These are phyloP conservation scores for Pseudocercospora fijiensis DNA, from an alignment of 2,329 filamentous ascomycete species.

Conservation along the genomic window DNA sequence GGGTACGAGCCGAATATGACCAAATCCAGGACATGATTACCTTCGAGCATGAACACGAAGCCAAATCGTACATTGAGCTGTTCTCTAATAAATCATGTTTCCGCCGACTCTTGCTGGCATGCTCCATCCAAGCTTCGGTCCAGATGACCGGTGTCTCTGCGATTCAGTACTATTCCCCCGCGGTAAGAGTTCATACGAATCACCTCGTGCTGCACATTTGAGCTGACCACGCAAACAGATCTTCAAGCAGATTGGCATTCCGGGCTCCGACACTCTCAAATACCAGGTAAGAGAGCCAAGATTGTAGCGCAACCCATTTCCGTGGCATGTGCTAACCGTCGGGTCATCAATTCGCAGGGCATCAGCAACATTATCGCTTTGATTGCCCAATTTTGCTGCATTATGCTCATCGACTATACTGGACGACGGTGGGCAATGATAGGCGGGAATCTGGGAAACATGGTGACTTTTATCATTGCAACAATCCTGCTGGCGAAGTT, in stretches of 20 bases:
- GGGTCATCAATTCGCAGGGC: constrained; percentile 39
- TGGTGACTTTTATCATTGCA: constrained; percentile 69
- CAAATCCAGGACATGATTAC: constrained; percentile 68
- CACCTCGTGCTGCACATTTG: not conserved
- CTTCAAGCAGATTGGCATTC: constrained; percentile 68
- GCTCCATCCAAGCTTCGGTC: constrained; percentile 67
- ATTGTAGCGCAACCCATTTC: not conserved
- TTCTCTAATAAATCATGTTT: constrained; percentile 66
- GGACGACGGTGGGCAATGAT: constrained; percentile 74
- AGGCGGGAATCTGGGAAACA: constrained; percentile 68
- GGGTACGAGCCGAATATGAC: constrained; percentile 70
- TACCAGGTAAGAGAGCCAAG: constrained; percentile 54
- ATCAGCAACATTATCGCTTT: constrained; percentile 71
- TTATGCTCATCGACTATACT: constrained; percentile 66
- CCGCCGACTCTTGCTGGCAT: constrained; percentile 67
- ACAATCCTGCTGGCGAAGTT: constrained; percentile 58
- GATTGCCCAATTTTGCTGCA: constrained; percentile 66
- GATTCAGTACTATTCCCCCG: constrained; percentile 65
- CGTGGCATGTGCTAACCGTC: not conserved
- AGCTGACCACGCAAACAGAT: constrained; percentile 15
- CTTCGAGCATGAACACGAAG: constrained; percentile 64
- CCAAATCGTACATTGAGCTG: constrained; percentile 68
- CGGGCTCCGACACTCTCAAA: constrained; percentile 62
- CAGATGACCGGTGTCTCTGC: constrained; percentile 76
- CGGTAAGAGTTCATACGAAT: not conserved